These are phyloP conservation scores for Pichia sp. DNA, from an alignment of 1,139 yeast species.

Conservation along the genomic window DNA sequence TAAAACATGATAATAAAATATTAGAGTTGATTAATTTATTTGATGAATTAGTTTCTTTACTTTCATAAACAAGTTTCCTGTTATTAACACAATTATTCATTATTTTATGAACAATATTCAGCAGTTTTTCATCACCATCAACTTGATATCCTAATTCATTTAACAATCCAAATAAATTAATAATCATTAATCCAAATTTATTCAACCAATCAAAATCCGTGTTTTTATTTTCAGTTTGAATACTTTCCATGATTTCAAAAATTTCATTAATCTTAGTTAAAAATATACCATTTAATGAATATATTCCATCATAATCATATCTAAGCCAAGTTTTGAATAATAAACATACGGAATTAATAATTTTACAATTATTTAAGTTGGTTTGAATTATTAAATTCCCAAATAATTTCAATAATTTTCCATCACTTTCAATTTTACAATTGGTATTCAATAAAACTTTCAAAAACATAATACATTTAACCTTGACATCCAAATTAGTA, in stretches of 20 bases:
- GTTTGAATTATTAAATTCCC: conserved; percentile 1
- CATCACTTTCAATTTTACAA: background rate
- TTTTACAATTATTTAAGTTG: background rate
- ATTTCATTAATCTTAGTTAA: conserved; percentile 4
- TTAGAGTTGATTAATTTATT: conserved; percentile 3
- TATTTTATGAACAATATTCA: background rate
- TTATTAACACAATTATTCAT: conserved; percentile 2
- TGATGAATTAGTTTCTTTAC: background rate
- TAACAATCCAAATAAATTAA: background rate
- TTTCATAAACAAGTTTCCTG: background rate
- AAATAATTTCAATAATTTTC: background rate
- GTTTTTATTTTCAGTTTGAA: background rate
- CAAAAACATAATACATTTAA: background rate
- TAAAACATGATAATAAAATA: conserved; percentile 1
- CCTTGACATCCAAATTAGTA: background rate
- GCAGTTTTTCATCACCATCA: background rate
- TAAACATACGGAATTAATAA: conserved; percentile 1
- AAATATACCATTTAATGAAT: conserved; percentile 6
- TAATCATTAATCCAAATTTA: conserved; percentile 5
- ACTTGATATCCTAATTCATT: background rate
- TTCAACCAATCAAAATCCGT: conserved; percentile 3
- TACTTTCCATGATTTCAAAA: background rate
- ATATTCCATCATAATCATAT: conserved; percentile 9
- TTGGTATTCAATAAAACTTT: background rate
- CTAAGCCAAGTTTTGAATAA: conserved; percentile 5